Conservation (phyloP, 2,329 filamentous ascomycete species). For the Dothistroma pini region DNA sequence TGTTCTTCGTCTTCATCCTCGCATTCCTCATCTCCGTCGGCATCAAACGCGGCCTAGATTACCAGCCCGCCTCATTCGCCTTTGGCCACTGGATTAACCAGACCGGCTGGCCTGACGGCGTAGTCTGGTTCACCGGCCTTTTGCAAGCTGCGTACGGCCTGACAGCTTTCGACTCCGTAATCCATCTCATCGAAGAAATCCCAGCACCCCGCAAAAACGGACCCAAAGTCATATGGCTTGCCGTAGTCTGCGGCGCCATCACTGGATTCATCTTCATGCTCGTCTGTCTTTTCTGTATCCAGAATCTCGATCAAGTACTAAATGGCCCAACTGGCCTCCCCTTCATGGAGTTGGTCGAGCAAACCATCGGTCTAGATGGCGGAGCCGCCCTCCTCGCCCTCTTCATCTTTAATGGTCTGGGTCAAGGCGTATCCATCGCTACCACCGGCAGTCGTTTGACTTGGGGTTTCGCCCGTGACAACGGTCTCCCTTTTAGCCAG, state of each 20-base stretch:
- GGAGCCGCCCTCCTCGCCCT: slow-evolving; percentile 46
- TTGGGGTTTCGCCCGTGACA: slow-evolving; percentile 30
- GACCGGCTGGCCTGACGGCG: slow-evolving; percentile 53
- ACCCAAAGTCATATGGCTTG: slow-evolving; percentile 52
- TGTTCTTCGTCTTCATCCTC: slow-evolving; percentile 53
- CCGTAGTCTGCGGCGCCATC: slow-evolving; percentile 42
- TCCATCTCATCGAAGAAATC: slow-evolving; percentile 58
- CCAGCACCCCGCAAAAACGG: slow-evolving; percentile 51
- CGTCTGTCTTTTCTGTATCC: slow-evolving; percentile 53
- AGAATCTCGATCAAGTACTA: slow-evolving; percentile 46
- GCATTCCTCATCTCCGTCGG: slow-evolving; percentile 53
- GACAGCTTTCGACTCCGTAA: slow-evolving; percentile 57
- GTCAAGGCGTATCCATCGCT: slow-evolving; percentile 52
- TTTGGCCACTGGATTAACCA: slow-evolving; percentile 52
- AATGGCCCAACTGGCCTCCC: slow-evolving; percentile 51
- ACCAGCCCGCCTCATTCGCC: slow-evolving; percentile 51
- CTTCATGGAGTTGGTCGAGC: slow-evolving; percentile 57
- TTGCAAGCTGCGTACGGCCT: slow-evolving; percentile 56
- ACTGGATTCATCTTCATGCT: slow-evolving; percentile 57
- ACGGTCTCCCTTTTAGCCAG: slow-evolving; percentile 26
- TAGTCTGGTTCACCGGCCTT: slow-evolving; percentile 57
- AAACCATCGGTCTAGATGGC: slow-evolving; percentile 48
- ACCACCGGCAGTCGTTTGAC: slow-evolving; percentile 34
- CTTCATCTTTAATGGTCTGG: slow-evolving; percentile 55
- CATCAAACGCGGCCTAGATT: slow-evolving; percentile 42